Percentiles rank a stretch among this genome's conserved stretches.
phyloP scores from a whole-genome alignment of 345 rosid species.

The Populus pruinosa region DNA sequence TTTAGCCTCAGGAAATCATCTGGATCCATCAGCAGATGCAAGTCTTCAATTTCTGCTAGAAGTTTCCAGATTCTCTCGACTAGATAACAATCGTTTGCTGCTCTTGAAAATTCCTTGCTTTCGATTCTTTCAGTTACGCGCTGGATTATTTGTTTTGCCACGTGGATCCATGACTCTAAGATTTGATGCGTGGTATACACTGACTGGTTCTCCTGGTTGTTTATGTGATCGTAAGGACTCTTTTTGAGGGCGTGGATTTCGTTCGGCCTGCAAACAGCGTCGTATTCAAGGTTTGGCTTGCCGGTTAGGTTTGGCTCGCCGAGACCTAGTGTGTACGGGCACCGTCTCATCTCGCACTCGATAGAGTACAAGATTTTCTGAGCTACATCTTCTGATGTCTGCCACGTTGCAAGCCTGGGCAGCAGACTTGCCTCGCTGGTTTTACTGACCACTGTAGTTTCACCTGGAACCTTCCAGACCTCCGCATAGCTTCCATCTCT shows the following conservation, averaged over 20 bases:
- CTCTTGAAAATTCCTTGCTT: slow-evolving; percentile 36
- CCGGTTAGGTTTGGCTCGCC: slow-evolving; percentile 81
- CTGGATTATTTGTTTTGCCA: slow-evolving; percentile 37
- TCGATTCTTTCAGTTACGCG: slow-evolving; percentile 50
- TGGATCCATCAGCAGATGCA: slow-evolving; percentile 75
- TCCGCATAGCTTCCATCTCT: slow-evolving; percentile 52
- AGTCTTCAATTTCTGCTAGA: slow-evolving; percentile 62
- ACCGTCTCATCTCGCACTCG: slow-evolving; percentile 76
- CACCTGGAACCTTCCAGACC: slow-evolving; percentile 60
- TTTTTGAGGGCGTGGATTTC: slow-evolving; percentile 51
- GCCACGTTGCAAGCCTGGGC: slow-evolving; percentile 77
- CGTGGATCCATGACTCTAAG: slow-evolving; percentile 77
- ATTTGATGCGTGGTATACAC: slow-evolving; percentile 70
- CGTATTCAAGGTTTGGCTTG: slow-evolving; percentile 78
- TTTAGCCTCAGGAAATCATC: slow-evolving; percentile 76
- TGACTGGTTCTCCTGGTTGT: slow-evolving; percentile 67
- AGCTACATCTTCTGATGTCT: slow-evolving; percentile 63
- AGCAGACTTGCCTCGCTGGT: slow-evolving; percentile 71
- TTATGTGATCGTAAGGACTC: slow-evolving; percentile 49
- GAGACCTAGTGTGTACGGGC: slow-evolving; percentile 72
- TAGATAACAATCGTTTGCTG: slow-evolving; percentile 56
- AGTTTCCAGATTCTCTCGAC: slow-evolving; percentile 76
- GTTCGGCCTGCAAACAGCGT: slow-evolving; percentile 66
- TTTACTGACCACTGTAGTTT: slow-evolving; percentile 42
- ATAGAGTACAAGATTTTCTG: slow-evolving; percentile 55